These are phyloP conservation scores for Epichloe gansuensis DNA, from an alignment of 2,329 filamentous ascomycete genomes.

Conservation along the genomic window DNA sequence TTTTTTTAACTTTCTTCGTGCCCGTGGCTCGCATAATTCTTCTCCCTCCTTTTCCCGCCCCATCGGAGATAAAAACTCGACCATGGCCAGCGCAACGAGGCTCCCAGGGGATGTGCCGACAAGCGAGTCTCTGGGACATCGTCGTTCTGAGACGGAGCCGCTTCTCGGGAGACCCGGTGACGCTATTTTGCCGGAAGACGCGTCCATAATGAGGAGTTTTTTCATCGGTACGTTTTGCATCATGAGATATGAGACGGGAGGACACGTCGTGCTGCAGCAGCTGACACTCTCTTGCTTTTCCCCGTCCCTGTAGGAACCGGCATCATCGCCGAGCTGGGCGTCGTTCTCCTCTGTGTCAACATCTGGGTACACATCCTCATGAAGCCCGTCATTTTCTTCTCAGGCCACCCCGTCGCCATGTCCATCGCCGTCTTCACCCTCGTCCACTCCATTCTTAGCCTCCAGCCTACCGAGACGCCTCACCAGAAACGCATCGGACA, in stretches of 20 bases:
- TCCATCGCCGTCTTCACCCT: slow-evolving; percentile 58
- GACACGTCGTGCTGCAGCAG: not conserved
- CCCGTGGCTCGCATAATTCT: too few species aligned
- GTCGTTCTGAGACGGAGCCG: slow-evolving; percentile 27
- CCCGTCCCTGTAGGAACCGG: slow-evolving; percentile 51
- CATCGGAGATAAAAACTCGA: not conserved
- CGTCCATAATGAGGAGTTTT: slow-evolving; percentile 57
- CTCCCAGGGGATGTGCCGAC: slow-evolving; percentile 39
- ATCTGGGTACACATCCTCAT: slow-evolving; percentile 69
- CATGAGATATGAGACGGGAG: not conserved
- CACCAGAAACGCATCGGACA: slow-evolving; percentile 55
- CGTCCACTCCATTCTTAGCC: slow-evolving; percentile 65
- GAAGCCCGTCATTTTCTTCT: slow-evolving; percentile 65
- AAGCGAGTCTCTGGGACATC: slow-evolving; percentile 7
- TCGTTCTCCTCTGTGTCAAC: slow-evolving; percentile 59
- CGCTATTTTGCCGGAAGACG: slow-evolving; percentile 53
- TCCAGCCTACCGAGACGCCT: slow-evolving; percentile 69
- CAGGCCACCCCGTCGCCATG: slow-evolving; percentile 67
- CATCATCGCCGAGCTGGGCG: slow-evolving; percentile 65
- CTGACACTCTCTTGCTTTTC: too few species aligned
- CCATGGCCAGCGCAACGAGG: slow-evolving; percentile 57
- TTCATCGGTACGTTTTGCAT: slow-evolving; percentile 45
- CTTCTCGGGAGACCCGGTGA: slow-evolving; percentile 50
- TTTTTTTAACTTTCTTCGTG: not conserved
- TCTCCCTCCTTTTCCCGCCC: too few species aligned